Percentiles rank a stretch among this genome's conserved stretches.
These are phyloP conservation scores for Phytopythium cucurbitacearum DNA, from an alignment of 352 stramenopile species.

Conservation along the genomic window DNA sequence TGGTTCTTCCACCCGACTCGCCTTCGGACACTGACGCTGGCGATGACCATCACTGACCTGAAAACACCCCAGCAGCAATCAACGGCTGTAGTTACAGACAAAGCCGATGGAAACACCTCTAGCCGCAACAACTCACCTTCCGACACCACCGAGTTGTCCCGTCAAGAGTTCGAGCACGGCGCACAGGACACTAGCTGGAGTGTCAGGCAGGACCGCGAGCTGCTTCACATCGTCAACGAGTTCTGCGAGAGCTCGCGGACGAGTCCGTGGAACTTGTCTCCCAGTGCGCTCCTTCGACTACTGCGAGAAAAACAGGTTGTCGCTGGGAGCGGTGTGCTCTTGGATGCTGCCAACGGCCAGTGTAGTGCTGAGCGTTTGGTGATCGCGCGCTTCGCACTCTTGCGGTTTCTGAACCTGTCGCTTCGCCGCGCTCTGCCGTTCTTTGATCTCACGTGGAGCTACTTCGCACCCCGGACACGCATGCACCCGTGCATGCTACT, in stretches of 20 bases:
- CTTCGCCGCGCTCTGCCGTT: slow-evolving; percentile 60
- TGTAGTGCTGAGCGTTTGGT: slow-evolving; percentile 2
- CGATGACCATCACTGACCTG: neutral
- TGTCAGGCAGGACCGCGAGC: slow-evolving; percentile 27
- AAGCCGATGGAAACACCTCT: too few relatives aligned
- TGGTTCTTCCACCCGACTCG: slow-evolving; percentile 83
- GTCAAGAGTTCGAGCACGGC: slow-evolving; percentile 19
- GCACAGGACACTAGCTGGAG: slow-evolving; percentile 37
- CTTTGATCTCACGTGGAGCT: slow-evolving; percentile 78
- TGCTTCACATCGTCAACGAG: slow-evolving; percentile 42
- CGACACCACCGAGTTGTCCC: slow-evolving; percentile 1
- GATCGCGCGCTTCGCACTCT: slow-evolving; percentile 49
- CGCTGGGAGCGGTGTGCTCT: too few relatives aligned
- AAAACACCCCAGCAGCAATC: too few relatives aligned
- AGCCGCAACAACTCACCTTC: too few relatives aligned
- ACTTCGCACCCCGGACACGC: slow-evolving; percentile 27
- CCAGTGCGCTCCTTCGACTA: slow-evolving; percentile 7
- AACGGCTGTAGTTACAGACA: too few relatives aligned
- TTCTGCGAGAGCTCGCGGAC: slow-evolving; percentile 46
- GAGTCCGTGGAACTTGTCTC: slow-evolving; percentile 62
- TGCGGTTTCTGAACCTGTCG: slow-evolving; percentile 78
- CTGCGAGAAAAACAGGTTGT: slow-evolving; percentile 13
- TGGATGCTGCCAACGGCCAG: too few relatives aligned
- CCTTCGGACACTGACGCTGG: slow-evolving; percentile 33
- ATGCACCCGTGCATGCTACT: slow-evolving; percentile 41